Evolutionary conservation across 208 protist species (phyloP), one percentile per base, ranked within the genome.

Genomic region (Balamuthia mandrillaris): DNA sequence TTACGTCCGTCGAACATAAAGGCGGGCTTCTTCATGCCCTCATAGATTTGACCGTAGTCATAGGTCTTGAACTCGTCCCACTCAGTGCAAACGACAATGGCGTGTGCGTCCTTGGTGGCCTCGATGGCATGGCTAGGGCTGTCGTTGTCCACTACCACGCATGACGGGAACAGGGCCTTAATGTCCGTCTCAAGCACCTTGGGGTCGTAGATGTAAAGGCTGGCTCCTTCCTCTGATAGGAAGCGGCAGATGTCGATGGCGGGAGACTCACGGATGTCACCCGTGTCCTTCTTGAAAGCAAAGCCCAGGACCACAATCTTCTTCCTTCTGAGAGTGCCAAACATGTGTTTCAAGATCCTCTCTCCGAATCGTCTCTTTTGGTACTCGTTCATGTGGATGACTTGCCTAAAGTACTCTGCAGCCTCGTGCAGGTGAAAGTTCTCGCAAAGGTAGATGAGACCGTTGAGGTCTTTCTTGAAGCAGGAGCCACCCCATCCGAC

Each of bases 381-480:
- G 70, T 95, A 98, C 65, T 99, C 92, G 86, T 99, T 99, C 75
- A 99, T 97, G 14, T 66, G 89, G 68, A 99, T 90, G 16, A 99
- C 97, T 51, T 90, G 87, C 35, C 91, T 51, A 96, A 97, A 99
- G 92, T 99, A 99, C 6, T 95, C 92, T 10, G 97, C 97, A 33
- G 97, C 95, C 87, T 98, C 95, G 14, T 74, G 77, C 1, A 99
- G 89, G 51, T 94, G 90, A 41, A 97, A 90, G 5, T 90, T 92
- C 84, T 97, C 92, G 87, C 93, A 97, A 21, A 99, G 88, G 92
- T 99, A 99, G 21, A 98, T 94, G 14, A 99, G 92, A 89, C 98
- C 98, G 31, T 98, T 93, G 81, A 99, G 95, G 91, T 99, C 97
- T 89, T 99, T 99, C 90, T 98, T 94, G 88, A 98, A 98, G 91